phyloP scores from a whole-genome alignment of 768 basidiomycete genomes.

The Suillus fuscotomentosus region DNA sequence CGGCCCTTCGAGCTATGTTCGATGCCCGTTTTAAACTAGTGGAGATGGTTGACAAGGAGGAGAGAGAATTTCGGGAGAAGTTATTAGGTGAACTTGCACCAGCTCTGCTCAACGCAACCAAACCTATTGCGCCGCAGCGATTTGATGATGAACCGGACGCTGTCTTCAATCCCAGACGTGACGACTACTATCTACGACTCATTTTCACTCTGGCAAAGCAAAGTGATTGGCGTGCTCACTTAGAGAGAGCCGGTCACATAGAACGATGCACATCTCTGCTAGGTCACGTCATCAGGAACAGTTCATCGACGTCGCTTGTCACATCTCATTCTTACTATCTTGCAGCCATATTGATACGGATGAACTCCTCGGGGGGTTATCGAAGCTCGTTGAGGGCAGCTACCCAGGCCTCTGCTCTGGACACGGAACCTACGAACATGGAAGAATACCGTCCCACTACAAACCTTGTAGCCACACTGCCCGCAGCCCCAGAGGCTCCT shows the following conservation, averaged over 20 bases:
- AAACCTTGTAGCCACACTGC: neutral
- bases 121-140: neutral
- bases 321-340: neutral
- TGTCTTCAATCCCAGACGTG: neutral
- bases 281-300: neutral
- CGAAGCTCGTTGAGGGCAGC: too few species aligned
- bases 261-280: neutral
- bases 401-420: neutral
- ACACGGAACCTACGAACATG: neutral
- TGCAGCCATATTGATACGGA: neutral
- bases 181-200: neutral
- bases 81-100: neutral
- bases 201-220: neutral
- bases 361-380: too few species aligned
- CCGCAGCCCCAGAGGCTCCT: neutral
- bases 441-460: neutral
- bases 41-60: neutral
- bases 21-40: neutral
- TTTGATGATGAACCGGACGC: neutral
- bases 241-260: neutral
- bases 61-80: neutral
- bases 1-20: conserved; percentile 7
- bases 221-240: neutral
- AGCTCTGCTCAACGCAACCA: neutral
- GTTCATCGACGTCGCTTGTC: neutral